A percentile compares a stretch with the other conserved stretches of the same genome.
Conservation (phyloP, 2,329 filamentous ascomycete genomes). For the Epichloe coenophiala region DNA sequence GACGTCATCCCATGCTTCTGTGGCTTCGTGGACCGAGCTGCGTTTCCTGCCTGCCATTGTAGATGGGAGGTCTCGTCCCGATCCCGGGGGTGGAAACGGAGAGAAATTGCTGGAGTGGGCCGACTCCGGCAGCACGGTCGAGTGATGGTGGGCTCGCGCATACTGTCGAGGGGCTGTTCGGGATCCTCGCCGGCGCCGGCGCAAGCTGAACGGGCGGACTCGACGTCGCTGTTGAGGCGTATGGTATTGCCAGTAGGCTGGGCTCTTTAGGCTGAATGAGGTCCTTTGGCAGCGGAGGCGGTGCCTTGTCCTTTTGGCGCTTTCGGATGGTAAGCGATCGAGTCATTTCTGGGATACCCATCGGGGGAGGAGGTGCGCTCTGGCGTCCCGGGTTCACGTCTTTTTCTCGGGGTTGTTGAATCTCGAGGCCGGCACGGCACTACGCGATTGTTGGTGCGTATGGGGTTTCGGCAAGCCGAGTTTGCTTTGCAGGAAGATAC, state of each 20-base stretch:
- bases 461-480: too few species aligned
- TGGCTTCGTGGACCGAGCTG: neutral
- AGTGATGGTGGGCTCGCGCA: neutral
- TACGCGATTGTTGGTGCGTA: too few species aligned
- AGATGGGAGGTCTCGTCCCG: neutral
- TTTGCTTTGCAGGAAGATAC: too few species aligned
- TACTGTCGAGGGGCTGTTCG: neutral
- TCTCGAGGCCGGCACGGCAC: neutral
- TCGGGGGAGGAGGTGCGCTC: neutral
- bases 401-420: neutral
- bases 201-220: neutral
- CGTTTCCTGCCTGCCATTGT: neutral
- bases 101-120: neutral
- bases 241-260: neutral
- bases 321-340: neutral
- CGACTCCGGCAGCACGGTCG: neutral
- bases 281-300: neutral
- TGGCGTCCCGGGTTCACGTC: neutral
- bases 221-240: neutral
- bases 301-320: neutral
- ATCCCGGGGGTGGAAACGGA: neutral
- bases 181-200: neutral
- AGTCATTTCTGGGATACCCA: neutral
- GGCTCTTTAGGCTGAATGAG: neutral
- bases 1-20: neutral